Conservation (phyloP, 352 stramenopile species). For the Salisapilia sapeloensis region DNA sequence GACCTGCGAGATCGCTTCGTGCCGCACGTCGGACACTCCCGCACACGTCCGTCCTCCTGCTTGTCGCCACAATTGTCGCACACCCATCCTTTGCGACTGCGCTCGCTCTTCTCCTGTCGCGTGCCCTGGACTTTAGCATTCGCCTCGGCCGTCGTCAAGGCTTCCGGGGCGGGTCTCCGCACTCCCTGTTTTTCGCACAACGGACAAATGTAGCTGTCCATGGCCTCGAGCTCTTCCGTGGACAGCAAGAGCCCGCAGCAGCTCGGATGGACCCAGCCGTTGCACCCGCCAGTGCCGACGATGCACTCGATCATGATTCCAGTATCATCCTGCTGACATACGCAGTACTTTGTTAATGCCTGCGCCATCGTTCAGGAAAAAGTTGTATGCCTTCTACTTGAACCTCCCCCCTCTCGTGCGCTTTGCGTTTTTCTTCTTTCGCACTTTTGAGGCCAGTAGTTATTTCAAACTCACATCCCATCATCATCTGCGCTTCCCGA, state of each 20-base stretch:
- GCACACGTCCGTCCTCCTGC: conserved; percentile 18
- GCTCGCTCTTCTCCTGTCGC: background rate
- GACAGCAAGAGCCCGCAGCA: conserved; percentile 80
- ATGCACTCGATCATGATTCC: conserved; percentile 90
- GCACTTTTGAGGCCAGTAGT: no score
- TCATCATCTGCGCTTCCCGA: no score
- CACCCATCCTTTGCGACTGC: conserved; percentile 10
- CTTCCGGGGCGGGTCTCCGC: conserved; percentile 1
- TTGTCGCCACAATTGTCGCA: conserved; percentile 23
- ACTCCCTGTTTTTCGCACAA: conserved; percentile 40
- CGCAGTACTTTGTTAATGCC: conserved; percentile 50
- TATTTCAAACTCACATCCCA: no score
- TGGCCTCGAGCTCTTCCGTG: conserved; percentile 66
- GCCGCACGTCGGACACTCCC: conserved; percentile 21
- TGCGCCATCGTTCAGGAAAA: no score
- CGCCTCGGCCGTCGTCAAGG: background rate
- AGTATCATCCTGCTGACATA: conserved; percentile 68
- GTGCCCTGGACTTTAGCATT: background rate
- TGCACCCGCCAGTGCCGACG: conserved; percentile 75
- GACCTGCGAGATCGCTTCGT: background rate
- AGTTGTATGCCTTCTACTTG: no score
- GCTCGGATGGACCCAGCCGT: conserved; percentile 81
- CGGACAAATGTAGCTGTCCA: conserved; percentile 75
- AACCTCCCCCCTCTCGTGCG: no score
- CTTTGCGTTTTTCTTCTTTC: no score